Conservation (phyloP, 2,329 filamentous ascomycete species). For the Pezicula neosporulosa region DNA sequence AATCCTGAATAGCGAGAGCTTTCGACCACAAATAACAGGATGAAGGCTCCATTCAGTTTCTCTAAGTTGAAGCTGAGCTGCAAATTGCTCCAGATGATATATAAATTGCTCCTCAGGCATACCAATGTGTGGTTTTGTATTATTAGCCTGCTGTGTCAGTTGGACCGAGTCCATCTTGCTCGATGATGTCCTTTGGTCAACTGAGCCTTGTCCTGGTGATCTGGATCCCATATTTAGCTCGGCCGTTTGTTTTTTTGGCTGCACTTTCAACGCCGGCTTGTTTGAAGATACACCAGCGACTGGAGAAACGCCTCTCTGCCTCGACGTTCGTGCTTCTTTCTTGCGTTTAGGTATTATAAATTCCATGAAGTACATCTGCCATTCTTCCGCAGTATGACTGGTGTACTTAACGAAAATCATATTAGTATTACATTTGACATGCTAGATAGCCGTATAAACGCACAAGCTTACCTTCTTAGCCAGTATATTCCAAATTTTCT, state of each 20-base stretch:
- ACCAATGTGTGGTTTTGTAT: too few relatives aligned
- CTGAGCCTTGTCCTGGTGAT: too few relatives aligned
- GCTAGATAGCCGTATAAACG: neutral
- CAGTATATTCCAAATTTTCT: constrained; percentile 25
- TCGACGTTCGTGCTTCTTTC: constrained; percentile 1
- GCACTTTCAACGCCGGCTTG: too few relatives aligned
- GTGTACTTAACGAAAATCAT: constrained; percentile 15
- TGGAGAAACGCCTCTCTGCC: neutral
- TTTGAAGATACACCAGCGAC: neutral
- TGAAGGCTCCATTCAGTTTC: constrained; percentile 15
- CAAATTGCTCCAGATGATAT: constrained; percentile 6
- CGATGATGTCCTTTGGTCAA: too few relatives aligned
- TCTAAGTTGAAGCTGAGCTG: constrained; percentile 1
- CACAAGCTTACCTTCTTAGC: constrained; percentile 15
- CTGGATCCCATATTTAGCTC: too few relatives aligned
- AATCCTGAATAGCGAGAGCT: constrained; percentile 21
- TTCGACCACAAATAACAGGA: constrained; percentile 18
- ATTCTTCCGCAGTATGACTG: constrained; percentile 27
- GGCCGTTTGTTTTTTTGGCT: too few relatives aligned
- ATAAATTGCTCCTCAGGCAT: constrained; percentile 16
- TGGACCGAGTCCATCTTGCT: too few relatives aligned
- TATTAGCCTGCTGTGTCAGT: too few relatives aligned
- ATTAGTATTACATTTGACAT: constrained; percentile 1
- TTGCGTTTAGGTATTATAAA: constrained; percentile 11
- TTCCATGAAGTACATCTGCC: constrained; percentile 25